Conservation (phyloP, 2,329 filamentous ascomycete species). For the Bipolaris cookei region DNA sequence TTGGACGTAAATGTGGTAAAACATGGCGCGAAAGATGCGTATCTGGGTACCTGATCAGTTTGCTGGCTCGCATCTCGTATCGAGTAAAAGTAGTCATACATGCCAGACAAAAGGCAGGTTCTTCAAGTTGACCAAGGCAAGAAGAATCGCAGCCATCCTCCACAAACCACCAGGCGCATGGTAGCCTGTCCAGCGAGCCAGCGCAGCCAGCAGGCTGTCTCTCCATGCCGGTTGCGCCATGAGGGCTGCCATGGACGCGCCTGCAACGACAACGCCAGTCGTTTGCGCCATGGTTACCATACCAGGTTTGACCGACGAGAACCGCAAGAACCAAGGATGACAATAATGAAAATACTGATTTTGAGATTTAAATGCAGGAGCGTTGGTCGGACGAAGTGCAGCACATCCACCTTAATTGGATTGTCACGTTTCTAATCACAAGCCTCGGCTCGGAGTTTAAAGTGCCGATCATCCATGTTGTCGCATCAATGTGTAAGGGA, state of each 20-base stretch:
- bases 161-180: slow-evolving; percentile 43
- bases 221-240: slow-evolving; percentile 31
- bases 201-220: slow-evolving; percentile 17
- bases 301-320: background rate
- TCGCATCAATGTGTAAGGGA: background rate
- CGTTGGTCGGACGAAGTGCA: background rate
- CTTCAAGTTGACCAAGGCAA: slow-evolving; percentile 68
- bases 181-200: slow-evolving; percentile 37
- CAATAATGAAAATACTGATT: background rate
- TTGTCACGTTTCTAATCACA: background rate
- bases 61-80: background rate
- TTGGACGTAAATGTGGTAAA: slow-evolving; percentile 57
- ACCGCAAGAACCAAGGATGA: background rate
- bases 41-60: slow-evolving; percentile 40
- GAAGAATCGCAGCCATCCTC: slow-evolving; percentile 43
- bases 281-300: slow-evolving; percentile 30
- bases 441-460: slow-evolving; percentile 14
- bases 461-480: background rate
- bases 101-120: slow-evolving; percentile 78
- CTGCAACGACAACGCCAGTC: slow-evolving; percentile 27
- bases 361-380: background rate
- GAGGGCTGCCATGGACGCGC: slow-evolving; percentile 32
- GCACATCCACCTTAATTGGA: background rate
- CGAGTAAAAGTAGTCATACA: slow-evolving; percentile 55
- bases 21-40: slow-evolving; percentile 54